phyloP scores from a whole-genome alignment of 2,329 filamentous ascomycete species.

The Periconia macrospinosa region DNA sequence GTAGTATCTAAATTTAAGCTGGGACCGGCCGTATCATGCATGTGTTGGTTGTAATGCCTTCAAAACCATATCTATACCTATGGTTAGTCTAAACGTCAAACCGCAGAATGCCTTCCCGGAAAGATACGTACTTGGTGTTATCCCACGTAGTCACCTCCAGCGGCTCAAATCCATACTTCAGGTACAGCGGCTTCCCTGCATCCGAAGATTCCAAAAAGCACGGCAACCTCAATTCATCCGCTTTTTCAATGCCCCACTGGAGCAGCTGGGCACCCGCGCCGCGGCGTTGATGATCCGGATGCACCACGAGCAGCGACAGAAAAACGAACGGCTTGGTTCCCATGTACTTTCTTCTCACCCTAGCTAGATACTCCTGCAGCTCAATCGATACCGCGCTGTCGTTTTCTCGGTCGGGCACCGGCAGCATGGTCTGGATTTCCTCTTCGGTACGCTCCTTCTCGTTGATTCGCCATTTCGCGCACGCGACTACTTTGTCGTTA shows the following conservation, averaged over 20 bases:
- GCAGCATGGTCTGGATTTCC: slow-evolving; percentile 32
- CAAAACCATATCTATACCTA: slow-evolving; percentile 10
- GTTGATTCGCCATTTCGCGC: slow-evolving; percentile 43
- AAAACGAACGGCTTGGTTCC: slow-evolving; percentile 40
- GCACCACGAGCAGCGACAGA: slow-evolving; percentile 35
- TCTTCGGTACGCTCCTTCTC: slow-evolving; percentile 33
- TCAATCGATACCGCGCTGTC: slow-evolving; percentile 26
- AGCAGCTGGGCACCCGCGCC: slow-evolving; percentile 47
- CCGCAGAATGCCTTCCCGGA: neutral
- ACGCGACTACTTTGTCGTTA: slow-evolving; percentile 31
- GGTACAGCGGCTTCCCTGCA: slow-evolving; percentile 46
- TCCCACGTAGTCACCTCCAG: slow-evolving; percentile 16
- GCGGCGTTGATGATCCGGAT: slow-evolving; percentile 45
- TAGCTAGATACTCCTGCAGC: slow-evolving; percentile 29
- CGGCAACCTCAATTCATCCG: slow-evolving; percentile 45
- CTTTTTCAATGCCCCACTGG: slow-evolving; percentile 43
- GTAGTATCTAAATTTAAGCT: neutral
- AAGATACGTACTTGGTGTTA: neutral
- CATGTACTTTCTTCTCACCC: slow-evolving; percentile 33
- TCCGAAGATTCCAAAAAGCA: slow-evolving; percentile 47
- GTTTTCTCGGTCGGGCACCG: slow-evolving; percentile 23
- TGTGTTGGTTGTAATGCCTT: neutral
- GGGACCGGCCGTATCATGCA: neutral
- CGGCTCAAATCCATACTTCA: slow-evolving; percentile 32
- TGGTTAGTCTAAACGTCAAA: neutral